phyloP scores from a whole-genome alignment of 192 early-diverging fungal genomes.

The Cladochytrium replicatum region DNA sequence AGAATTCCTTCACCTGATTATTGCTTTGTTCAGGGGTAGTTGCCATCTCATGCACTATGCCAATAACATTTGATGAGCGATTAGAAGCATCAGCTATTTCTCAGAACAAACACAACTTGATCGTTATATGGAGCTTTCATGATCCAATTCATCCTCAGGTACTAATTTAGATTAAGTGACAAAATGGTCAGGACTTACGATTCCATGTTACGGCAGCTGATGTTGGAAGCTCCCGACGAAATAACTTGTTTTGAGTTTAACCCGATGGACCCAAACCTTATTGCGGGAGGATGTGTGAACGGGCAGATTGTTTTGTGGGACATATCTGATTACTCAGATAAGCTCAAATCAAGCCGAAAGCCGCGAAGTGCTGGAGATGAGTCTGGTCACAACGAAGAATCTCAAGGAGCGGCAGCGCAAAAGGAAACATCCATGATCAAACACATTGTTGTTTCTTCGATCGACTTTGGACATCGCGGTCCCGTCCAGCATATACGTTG shows the following conservation, averaged over 20 bases:
- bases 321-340: slow-evolving; percentile 46
- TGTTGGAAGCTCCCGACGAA: slow-evolving; percentile 55
- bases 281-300: slow-evolving; percentile 48
- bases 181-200: background rate
- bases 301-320: slow-evolving; percentile 56
- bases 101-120: slow-evolving; percentile 30
- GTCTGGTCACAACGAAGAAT: slow-evolving; percentile 12
- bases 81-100: slow-evolving; percentile 30
- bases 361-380: slow-evolving; percentile 13
- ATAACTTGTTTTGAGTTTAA: slow-evolving; percentile 45
- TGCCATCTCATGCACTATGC: slow-evolving; percentile 45
- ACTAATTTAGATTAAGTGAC: background rate
- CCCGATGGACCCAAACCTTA: slow-evolving; percentile 42
- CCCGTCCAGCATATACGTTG: slow-evolving; percentile 43
- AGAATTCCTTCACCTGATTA: slow-evolving; percentile 1
- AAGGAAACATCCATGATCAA: slow-evolving; percentile 19
- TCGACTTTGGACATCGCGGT: slow-evolving; percentile 41
- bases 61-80: slow-evolving; percentile 42
- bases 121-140: slow-evolving; percentile 56
- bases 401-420: slow-evolving; percentile 3
- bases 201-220: slow-evolving; percentile 19
- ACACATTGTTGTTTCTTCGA: slow-evolving; percentile 41
- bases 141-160: slow-evolving; percentile 56
- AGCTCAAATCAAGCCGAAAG: slow-evolving; percentile 35
- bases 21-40: slow-evolving; percentile 27